These are phyloP conservation scores for Sutorius eximius DNA, from an alignment of 1,284 basidiomycete species.

Conservation along the genomic window DNA sequence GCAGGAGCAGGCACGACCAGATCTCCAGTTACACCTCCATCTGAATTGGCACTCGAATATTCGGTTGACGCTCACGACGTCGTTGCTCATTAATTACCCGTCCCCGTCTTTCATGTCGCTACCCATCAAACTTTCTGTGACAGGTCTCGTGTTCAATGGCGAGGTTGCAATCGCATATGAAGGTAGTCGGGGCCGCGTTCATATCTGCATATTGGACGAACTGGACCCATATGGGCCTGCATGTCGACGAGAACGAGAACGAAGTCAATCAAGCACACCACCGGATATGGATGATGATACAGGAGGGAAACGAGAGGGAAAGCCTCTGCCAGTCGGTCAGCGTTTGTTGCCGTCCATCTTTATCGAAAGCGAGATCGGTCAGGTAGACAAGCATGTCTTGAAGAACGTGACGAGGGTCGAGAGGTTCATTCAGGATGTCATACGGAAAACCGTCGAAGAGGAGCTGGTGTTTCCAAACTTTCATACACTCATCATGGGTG, in stretches of 20 bases:
- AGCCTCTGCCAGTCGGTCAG: slow-evolving; percentile 76
- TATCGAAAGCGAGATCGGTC: slow-evolving; percentile 96
- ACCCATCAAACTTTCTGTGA: slow-evolving; percentile 89
- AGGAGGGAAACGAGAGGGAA: slow-evolving; percentile 42
- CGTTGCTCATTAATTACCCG: slow-evolving; percentile 94
- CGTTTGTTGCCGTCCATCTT: slow-evolving; percentile 87
- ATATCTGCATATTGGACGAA: slow-evolving; percentile 87
- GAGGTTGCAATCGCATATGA: slow-evolving; percentile 92
- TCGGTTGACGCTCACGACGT: slow-evolving; percentile 85
- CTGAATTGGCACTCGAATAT: slow-evolving; percentile 77
- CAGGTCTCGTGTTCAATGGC: slow-evolving; percentile 83
- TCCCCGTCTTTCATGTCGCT: slow-evolving; percentile 94
- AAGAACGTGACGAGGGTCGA: slow-evolving; percentile 98
- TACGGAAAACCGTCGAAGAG: slow-evolving; percentile 91
- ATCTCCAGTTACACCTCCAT: slow-evolving; percentile 75
- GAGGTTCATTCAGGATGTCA: slow-evolving; percentile 91
- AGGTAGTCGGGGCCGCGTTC: slow-evolving; percentile 75
- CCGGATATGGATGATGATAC: slow-evolving; percentile 45
- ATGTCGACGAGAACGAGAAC: slow-evolving; percentile 39
- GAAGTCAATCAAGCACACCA: slow-evolving; percentile 38
- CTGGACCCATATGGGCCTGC: slow-evolving; percentile 76
- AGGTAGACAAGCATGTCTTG: slow-evolving; percentile 92
- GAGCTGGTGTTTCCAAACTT: slow-evolving; percentile 94
- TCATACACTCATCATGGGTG: slow-evolving; percentile 75
- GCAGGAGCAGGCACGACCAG: slow-evolving; percentile 46